Evolutionary conservation across 1,284 basidiomycete genomes (phyloP).

Genomic region (Ceraceosorus bombacis): DNA sequence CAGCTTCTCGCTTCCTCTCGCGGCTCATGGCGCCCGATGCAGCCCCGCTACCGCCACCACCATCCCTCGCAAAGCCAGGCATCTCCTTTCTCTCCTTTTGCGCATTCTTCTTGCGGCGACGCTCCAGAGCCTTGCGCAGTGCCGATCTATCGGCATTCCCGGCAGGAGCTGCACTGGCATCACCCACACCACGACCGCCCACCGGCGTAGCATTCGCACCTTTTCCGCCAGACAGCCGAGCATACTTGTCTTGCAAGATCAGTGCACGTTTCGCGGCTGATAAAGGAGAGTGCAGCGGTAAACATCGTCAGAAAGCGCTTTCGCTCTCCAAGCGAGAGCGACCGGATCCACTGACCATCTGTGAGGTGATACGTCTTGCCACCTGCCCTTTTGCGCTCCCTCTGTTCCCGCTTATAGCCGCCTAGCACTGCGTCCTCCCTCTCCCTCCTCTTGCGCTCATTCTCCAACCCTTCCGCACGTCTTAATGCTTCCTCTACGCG

Average conservation of each 20-base stretch:
- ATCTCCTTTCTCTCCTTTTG: constrained; percentile 74
- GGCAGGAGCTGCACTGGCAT: constrained; percentile 10
- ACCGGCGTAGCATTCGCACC: neutral
- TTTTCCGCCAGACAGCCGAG: constrained; percentile 17
- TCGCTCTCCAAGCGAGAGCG: neutral
- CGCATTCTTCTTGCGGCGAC: constrained; percentile 73
- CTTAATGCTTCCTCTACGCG: constrained; percentile 72
- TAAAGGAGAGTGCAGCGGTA: too few relatives aligned
- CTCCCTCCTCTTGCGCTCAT: constrained; percentile 63
- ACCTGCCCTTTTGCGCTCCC: constrained; percentile 39
- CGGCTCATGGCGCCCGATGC: too few relatives aligned
- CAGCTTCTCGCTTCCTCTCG: too few relatives aligned
- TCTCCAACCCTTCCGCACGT: constrained; percentile 60
- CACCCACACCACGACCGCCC: too few relatives aligned
- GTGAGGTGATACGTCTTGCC: constrained; percentile 69
- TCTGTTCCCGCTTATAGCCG: constrained; percentile 47
- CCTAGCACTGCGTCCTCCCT: constrained; percentile 54
- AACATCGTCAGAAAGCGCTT: neutral
- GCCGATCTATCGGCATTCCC: constrained; percentile 9
- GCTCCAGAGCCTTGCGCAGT: constrained; percentile 78
- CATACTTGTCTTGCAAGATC: constrained; percentile 35
- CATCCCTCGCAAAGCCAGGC: constrained; percentile 11
- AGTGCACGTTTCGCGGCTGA: constrained; percentile 14
- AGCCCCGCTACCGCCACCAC: too few relatives aligned
- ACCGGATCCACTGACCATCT: constrained; percentile 57